Base-by-base conservation (phyloP, 1,139 yeast genomes). In the Scheffersomyces segobiensis region DNA sequence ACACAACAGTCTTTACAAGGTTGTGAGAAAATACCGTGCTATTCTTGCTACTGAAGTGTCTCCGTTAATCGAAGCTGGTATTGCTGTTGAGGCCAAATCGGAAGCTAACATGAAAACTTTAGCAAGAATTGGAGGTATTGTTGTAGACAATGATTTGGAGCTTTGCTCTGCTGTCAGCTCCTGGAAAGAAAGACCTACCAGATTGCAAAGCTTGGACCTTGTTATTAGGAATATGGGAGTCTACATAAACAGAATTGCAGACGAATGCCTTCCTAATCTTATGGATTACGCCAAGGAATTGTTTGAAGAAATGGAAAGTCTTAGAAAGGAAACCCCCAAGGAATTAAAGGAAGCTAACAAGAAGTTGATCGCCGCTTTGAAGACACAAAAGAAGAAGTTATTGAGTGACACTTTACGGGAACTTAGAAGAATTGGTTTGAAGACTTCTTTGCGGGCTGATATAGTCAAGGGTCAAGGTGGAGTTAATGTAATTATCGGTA, bases 21-120 rank as follows among this genome's bases (percentile, higher is more conserved):
- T 91, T 59, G 90, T 95, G 10, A 83, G 95, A 62, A 93, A 92
- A 70, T 95, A 91, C 71, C 85, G 99, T 55, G 82, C 82, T 2
- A 67, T 89, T 49, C 73, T 95, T 21, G 72, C 82, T 3, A 80
- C 80, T 32, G 82, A 86, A 1, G 87, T 89, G 0, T 75, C 83
- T 1, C 67, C 82, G 0, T 62, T 89, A 7, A 82, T 93, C 57
- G 93, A 89, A 65, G 69, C 70, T 22, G 97, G 97, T n/a, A 66
- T 89, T 26, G 58, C 57, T 12, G 46, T 60, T 0, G 70, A 69
- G 2, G 42, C 54, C 2, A 68, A 71, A 18, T 59, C 61, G 0
- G 42, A 42, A 3, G 54, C 56, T n/a, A 17, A 53, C 2, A 55
- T 55, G n/a, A 53, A 53, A 47, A 64, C 55, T 22, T 50, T 66